phyloP scores from a whole-genome alignment of 768 basidiomycete species.

The Royoungia palumana region DNA sequence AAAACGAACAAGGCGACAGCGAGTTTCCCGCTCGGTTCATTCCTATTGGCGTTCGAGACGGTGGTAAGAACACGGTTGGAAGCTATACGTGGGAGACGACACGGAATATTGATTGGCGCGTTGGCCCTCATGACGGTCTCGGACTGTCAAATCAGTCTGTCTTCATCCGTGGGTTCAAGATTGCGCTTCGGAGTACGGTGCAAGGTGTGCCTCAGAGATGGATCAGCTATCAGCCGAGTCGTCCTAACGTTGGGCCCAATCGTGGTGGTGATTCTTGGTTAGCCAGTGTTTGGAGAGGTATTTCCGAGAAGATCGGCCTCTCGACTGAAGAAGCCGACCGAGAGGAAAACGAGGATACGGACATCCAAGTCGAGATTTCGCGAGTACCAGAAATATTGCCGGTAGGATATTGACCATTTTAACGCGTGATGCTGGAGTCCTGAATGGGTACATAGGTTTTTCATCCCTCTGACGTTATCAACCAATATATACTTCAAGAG shows the following conservation, averaged over 20 bases:
- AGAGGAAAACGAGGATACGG: not conserved
- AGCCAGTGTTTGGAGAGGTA: conserved; percentile 14
- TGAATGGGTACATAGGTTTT: conserved; percentile 17
- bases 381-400: conserved; percentile 18
- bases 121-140: conserved; percentile 10
- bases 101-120: conserved; percentile 19
- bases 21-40: conserved; percentile 17
- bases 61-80: conserved; percentile 5
- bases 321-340: conserved; percentile 1
- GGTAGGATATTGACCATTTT: conserved; percentile 3
- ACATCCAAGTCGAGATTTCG: conserved; percentile 11
- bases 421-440: not conserved
- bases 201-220: conserved; percentile 19
- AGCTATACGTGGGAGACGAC: conserved; percentile 18
- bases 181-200: conserved; percentile 16
- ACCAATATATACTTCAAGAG: conserved; percentile 21
- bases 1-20: conserved; percentile 1
- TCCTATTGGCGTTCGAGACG: conserved; percentile 1
- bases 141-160: conserved; percentile 25
- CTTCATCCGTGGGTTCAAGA: conserved; percentile 32
- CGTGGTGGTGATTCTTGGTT: conserved; percentile 15
- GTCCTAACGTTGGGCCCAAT: not conserved
- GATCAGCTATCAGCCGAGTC: conserved; percentile 5
- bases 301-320: conserved; percentile 12
- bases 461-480: conserved; percentile 24